phyloP scores from a whole-genome alignment of 2,329 filamentous ascomycete genomes.

The Gremmenia infestans region DNA sequence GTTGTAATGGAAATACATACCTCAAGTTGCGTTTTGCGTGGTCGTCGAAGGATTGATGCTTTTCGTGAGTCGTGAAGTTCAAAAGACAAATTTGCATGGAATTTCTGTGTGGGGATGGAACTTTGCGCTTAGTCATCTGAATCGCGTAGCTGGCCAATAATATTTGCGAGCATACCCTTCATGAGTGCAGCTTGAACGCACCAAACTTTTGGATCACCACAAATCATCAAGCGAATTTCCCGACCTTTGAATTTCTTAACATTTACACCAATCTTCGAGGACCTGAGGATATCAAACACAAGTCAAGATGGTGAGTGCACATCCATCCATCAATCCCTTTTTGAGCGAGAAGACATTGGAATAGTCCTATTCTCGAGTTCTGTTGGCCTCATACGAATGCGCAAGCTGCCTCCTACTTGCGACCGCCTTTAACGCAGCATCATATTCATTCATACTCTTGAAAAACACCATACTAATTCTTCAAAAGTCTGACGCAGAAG shows the following conservation, averaged over 20 bases:
- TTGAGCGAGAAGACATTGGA: background rate
- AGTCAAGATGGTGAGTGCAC: slow-evolving; percentile 24
- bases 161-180: background rate
- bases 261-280: slow-evolving; percentile 28
- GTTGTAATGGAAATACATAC: slow-evolving; percentile 27
- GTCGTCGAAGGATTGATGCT: slow-evolving; percentile 6
- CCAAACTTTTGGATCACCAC: background rate
- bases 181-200: background rate
- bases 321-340: background rate
- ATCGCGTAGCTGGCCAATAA: background rate
- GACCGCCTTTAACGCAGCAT: background rate
- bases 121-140: background rate
- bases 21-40: slow-evolving; percentile 21
- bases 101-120: background rate
- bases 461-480: background rate
- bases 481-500: slow-evolving; percentile 98
- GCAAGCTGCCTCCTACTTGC: background rate
- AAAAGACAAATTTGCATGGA: background rate
- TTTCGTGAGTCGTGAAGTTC: background rate
- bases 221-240: slow-evolving; percentile 7
- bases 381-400: background rate
- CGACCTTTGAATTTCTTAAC: slow-evolving; percentile 4
- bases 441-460: background rate
- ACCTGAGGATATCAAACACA: slow-evolving; percentile 26
- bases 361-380: background rate